Percentiles rank a stretch among this genome's conserved stretches.
Conservation (phyloP, 352 stramenopile species). For the Aphanomyces stellatus region DNA sequence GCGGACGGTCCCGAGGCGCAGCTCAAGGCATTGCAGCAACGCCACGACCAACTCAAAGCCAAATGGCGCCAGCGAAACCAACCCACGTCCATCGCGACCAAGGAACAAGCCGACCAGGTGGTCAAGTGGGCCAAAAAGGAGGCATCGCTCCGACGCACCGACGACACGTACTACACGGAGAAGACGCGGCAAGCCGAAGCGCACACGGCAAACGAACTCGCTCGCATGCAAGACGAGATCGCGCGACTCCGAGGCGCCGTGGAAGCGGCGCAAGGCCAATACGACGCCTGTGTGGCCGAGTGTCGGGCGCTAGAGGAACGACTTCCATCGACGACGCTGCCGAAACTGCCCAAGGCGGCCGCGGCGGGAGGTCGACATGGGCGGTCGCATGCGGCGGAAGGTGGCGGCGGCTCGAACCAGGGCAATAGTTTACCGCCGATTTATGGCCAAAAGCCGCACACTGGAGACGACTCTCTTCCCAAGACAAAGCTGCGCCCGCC, state of each 20-base stretch:
- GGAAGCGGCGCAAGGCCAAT: not conserved
- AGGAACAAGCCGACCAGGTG: not conserved
- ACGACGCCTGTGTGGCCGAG: not conserved
- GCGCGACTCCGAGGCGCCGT: not conserved
- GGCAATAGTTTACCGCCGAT: slow-evolving; percentile 1
- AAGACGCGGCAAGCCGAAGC: slow-evolving; percentile 2
- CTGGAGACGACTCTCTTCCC: no score
- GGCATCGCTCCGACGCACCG: not conserved
- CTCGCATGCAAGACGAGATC: slow-evolving; percentile 4
- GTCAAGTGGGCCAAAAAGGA: slow-evolving; percentile 8
- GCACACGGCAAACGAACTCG: slow-evolving; percentile 6
- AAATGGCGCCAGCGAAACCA: slow-evolving; percentile 1
- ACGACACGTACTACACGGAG: slow-evolving; percentile 9
- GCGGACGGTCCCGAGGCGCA: not conserved
- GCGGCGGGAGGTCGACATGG: not conserved
- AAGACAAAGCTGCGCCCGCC: no score
- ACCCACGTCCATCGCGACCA: not conserved
- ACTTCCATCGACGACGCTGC: not conserved
- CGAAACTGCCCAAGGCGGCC: slow-evolving; percentile 1
- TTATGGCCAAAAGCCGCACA: not conserved
- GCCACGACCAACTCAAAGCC: slow-evolving; percentile 1
- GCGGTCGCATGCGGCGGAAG: no score
- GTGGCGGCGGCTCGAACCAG: no score
- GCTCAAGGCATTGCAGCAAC: not conserved
- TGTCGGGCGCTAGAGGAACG: not conserved